These are phyloP conservation scores for Rhizophora mangle DNA, from an alignment of 345 rosid species.

Conservation along the genomic window DNA sequence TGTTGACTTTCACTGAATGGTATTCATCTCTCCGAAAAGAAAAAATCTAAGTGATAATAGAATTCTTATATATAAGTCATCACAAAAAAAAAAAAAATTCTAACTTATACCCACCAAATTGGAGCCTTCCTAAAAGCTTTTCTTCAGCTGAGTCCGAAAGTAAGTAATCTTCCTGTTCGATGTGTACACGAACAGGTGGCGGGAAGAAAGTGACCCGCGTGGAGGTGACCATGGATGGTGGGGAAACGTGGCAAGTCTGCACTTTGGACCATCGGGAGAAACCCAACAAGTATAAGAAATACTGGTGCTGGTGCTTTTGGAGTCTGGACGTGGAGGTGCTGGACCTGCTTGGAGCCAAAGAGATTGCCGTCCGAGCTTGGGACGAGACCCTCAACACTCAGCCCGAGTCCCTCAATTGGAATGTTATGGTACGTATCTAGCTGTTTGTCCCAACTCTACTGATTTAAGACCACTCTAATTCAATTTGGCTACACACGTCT, in stretches of 20 bases:
- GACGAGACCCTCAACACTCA: slow-evolving; percentile 87
- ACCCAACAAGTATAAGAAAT: slow-evolving; percentile 65
- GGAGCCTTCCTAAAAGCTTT: too few relatives aligned
- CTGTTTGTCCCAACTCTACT: neutral
- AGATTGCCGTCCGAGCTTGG: slow-evolving; percentile 94
- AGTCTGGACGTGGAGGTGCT: slow-evolving; percentile 76
- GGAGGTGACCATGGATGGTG: slow-evolving; percentile 88
- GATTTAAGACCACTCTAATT: too few relatives aligned
- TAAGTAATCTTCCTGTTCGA: slow-evolving; percentile 3
- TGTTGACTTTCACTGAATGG: too few relatives aligned
- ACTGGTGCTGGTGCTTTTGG: slow-evolving; percentile 99
- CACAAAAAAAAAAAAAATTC: too few relatives aligned
- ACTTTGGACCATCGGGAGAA: slow-evolving; percentile 65
- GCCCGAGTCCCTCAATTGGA: slow-evolving; percentile 94
- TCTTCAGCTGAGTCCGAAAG: too few relatives aligned
- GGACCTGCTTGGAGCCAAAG: slow-evolving; percentile 69
- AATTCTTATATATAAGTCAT: too few relatives aligned
- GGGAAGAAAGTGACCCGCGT: slow-evolving; percentile 96
- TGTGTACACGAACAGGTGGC: slow-evolving; percentile 46
- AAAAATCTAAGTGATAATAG: too few relatives aligned
- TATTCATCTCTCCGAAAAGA: too few relatives aligned
- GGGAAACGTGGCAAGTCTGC: slow-evolving; percentile 91
- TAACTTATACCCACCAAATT: too few relatives aligned
- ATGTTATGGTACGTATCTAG: slow-evolving; percentile 60
- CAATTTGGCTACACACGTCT: too few relatives aligned